phyloP scores from a whole-genome alignment of 306 rosid species.

The Acacia crassicarpa region DNA sequence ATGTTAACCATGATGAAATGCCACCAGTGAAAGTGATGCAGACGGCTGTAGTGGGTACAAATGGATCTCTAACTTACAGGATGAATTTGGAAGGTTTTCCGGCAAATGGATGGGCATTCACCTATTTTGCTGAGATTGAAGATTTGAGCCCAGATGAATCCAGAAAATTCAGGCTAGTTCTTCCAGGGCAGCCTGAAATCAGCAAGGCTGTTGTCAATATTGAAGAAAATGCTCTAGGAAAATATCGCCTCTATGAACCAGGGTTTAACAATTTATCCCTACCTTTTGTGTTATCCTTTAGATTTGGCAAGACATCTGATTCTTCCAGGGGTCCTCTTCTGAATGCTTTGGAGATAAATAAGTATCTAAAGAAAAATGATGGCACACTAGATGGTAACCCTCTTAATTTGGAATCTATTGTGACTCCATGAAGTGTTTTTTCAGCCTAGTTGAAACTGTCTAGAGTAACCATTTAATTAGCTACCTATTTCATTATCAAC shows the following conservation, averaged over 20 bases:
- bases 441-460: slow-evolving; percentile 18
- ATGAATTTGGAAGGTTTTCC: slow-evolving; percentile 94
- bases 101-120: slow-evolving; percentile 75
- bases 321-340: slow-evolving; percentile 86
- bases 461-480: slow-evolving; percentile 11
- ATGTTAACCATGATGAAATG: slow-evolving; percentile 58
- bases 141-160: slow-evolving; percentile 64
- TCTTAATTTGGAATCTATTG: slow-evolving; percentile 13
- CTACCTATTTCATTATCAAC: neutral
- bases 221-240: slow-evolving; percentile 91
- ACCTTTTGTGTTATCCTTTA: slow-evolving; percentile 80
- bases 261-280: slow-evolving; percentile 74
- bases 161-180: slow-evolving; percentile 86
- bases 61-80: slow-evolving; percentile 87
- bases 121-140: slow-evolving; percentile 96
- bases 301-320: slow-evolving; percentile 77
- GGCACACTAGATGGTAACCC: slow-evolving; percentile 85
- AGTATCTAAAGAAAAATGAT: slow-evolving; percentile 70
- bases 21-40: slow-evolving; percentile 96
- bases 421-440: slow-evolving; percentile 8
- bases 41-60: slow-evolving; percentile 89
- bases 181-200: slow-evolving; percentile 66
- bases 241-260: slow-evolving; percentile 88
- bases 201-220: slow-evolving; percentile 86
- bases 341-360: slow-evolving; percentile 93